Base-by-base conservation (phyloP, 2,329 filamentous ascomycete species). In the Paraphaeosphaeria minitans region DNA sequence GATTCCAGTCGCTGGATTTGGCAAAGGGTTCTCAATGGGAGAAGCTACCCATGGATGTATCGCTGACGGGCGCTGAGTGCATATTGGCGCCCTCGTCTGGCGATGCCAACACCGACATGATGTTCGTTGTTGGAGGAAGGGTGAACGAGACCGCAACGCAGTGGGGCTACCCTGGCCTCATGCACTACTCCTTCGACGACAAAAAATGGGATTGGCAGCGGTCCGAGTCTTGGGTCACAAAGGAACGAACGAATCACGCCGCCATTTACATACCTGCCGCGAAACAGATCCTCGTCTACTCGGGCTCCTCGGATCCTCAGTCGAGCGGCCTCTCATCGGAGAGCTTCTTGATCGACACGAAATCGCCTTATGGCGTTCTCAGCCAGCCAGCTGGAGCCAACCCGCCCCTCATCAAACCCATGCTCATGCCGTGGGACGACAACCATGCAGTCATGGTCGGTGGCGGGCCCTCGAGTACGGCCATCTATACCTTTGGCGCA, bases 121-220 rank as follows among this genome's bases (percentile, higher is more conserved):
- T 97, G 31, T 97, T 89, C 72, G 84, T 97, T 48, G 87, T 98
- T 39, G 94, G 94, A 66, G 94, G 94, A 55, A 71, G 75, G 19
- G 64, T 67, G 29, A 77, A 75, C 33, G 72, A 64, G 50, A 76
- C 76, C 7, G 71, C 69, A 10, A 61, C 68, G 10, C 56, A 58
- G 3, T 74, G 82, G 58, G 78, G 82, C 16, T 96, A 95, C 72
- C 79, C 85, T 10, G 94, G 94, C 12, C 76, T 98, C 53, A 93
- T 97, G 77, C 80, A 84, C 65, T 91, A 85, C 69, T 82, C 80
- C 3, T 89, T 89, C 66, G 71, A 77, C 4, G 75, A 82, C 53
- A 77, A 82, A 58, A 81, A 77, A 56, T 91, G 88, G 88, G 80
- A 86, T 59, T 84, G 81, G 43, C 77, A 89, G 41, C 72, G 72